Base-by-base conservation (phyloP, 257 asterid genomes). In the Rehmannia glutinosa region DNA sequence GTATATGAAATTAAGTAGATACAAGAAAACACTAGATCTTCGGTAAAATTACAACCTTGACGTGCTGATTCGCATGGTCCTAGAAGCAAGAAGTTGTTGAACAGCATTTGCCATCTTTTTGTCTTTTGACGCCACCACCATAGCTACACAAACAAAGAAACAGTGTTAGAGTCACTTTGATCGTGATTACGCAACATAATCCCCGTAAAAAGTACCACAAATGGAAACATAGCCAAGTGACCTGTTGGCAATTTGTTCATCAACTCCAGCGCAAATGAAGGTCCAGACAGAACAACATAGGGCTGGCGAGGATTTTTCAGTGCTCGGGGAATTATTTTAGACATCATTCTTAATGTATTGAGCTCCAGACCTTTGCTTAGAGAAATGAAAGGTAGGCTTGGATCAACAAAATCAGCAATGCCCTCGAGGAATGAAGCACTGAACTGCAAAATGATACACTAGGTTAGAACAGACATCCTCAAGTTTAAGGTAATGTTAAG, bases 331-430 rank as follows among this genome's bases (percentile, higher is more conserved):
- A 91, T 91, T 72, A 91, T 91, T 74, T 91, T 95, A 74, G 97
- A 91, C 96, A 91, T 88, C 80, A 70, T 91, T 83, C 95, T 76
- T 67, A 83, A 81, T 27, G 97, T 84, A 66, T 85, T 84, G 58
- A 91, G 95, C 84, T 91, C 97, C 68, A 91, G 78, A 46, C 97
- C 97, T 76, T 91, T 91, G 88, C 97, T 91, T 65, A 91, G 96
- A 68, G 97, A 91, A 74, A 88, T 86, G 71, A 91, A 91, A 27
- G 97, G 96, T 64, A 91, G 80, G 64, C 86, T 74, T n/a, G 96
- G 96, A 79, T 91, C 95, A 58, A 91, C 95, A 76, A 51, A 75
- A 43, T 78, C 87, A 23, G 97, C 91, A 70, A 91, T 66, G 46
- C 71, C 90, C 80, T 89, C 95, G 36, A 91, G 96, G 85, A 86